These are phyloP conservation scores for Trametes coccinea DNA, from an alignment of 768 basidiomycete species.

Conservation along the genomic window DNA sequence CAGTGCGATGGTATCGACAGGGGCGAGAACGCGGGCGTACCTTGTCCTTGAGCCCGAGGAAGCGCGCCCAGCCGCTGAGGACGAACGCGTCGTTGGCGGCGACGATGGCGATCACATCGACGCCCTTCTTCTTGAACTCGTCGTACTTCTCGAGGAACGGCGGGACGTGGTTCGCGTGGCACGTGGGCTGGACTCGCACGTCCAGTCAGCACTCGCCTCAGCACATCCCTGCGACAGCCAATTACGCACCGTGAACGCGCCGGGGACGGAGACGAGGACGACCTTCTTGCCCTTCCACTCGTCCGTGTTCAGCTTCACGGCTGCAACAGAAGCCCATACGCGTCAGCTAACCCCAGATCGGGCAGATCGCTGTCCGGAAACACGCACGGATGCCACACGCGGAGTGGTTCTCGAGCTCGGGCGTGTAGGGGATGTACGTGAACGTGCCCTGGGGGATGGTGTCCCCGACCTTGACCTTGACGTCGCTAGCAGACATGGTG, in stretches of 20 bases:
- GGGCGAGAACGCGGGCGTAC: constrained; percentile 37
- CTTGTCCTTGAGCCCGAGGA: constrained; percentile 52
- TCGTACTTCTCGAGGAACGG: constrained; percentile 66
- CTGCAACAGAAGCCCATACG: constrained; percentile 35
- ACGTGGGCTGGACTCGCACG: constrained; percentile 30
- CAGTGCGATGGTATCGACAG: not conserved
- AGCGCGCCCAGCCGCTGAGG: constrained; percentile 45
- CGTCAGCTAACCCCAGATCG: not conserved
- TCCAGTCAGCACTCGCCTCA: not conserved
- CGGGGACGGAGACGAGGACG: constrained; percentile 75
- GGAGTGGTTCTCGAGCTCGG: constrained; percentile 61
- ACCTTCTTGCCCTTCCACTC: constrained; percentile 84
- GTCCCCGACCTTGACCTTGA: constrained; percentile 52
- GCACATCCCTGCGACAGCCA: not conserved
- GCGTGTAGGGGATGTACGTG: constrained; percentile 56
- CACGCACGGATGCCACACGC: constrained; percentile 68
- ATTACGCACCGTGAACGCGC: constrained; percentile 70
- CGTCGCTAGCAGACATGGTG: constrained; percentile 16
- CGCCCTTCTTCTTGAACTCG: constrained; percentile 74
- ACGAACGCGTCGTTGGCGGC: constrained; percentile 82
- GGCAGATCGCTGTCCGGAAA: constrained; percentile 5
- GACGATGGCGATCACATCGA: constrained; percentile 70
- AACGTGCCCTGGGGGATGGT: constrained; percentile 49
- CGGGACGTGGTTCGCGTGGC: constrained; percentile 46
- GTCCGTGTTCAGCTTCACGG: constrained; percentile 53